Evolutionary conservation across 345 rosid genomes (phyloP).

Genomic region (Brassica incana): DNA sequence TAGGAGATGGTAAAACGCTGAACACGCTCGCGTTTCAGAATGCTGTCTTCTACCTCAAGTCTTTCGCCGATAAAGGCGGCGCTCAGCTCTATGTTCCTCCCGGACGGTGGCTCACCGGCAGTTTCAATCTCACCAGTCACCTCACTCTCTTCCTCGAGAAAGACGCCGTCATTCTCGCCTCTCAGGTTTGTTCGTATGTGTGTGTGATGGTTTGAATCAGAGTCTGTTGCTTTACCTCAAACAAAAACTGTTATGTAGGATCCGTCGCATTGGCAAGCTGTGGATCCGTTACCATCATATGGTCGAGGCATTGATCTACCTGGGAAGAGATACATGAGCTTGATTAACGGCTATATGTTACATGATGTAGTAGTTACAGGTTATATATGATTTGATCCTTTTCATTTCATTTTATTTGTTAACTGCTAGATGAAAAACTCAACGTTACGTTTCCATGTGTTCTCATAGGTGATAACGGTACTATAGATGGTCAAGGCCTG

Average conservation of each 20-base stretch:
- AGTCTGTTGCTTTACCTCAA: background rate
- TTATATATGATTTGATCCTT: slow-evolving; percentile 9
- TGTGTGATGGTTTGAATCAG: background rate
- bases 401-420: background rate
- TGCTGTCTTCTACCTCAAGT: slow-evolving; percentile 49
- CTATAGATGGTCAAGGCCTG: slow-evolving; percentile 63
- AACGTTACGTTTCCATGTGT: background rate
- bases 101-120: slow-evolving; percentile 57
- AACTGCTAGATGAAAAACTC: background rate
- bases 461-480: slow-evolving; percentile 58
- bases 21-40: slow-evolving; percentile 56
- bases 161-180: slow-evolving; percentile 53
- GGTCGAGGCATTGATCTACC: background rate
- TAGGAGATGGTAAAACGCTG: slow-evolving; percentile 53
- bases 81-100: slow-evolving; percentile 54
- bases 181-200: slow-evolving; percentile 35
- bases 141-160: slow-evolving; percentile 54
- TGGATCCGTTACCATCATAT: background rate
- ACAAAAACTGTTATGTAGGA: background rate
- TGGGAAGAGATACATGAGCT: background rate
- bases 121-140: slow-evolving; percentile 53
- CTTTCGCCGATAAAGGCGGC: slow-evolving; percentile 54
- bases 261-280: background rate
- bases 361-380: background rate
- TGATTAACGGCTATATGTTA: background rate